Evolutionary conservation across 768 basidiomycete genomes (phyloP), one percentile per base, ranked within the genome.

Genomic region (Leccinum truebloodii): DNA sequence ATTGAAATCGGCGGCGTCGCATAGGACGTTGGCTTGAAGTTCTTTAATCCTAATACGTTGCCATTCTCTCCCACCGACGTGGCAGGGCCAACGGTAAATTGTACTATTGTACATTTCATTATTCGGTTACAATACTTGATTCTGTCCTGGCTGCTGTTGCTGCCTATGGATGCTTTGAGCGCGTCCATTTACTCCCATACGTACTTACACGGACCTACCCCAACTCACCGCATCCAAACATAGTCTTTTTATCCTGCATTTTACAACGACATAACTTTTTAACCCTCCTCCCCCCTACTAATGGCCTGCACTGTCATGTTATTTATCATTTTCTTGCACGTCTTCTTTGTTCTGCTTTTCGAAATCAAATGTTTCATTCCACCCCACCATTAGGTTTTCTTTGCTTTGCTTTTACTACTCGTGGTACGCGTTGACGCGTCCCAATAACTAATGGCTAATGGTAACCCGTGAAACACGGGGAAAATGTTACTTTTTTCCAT

Each of bases 1-100:
- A 82, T 88, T 65, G 82, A 88, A 69, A 80, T 88, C 16, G 75
- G 79, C 14, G 75, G 72, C 16, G 66, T 73, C 39, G 14, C 67
- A 58, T 71, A 57, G 52, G 34, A 41, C 16, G 24, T 12, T 14
- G 2, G 3, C 13, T 24, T 22, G 24, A 48, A 24, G 7, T 6
- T 20, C 16, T n/a, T 16, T 44, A 3, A 53, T 53, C 22, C 34
- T 35, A 54, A 48, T 52, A 18, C 30, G 28, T 52, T 8, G 14
- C 50, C n/a, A 4, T 34, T 30, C 44, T 0, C 46, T 37, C 32
- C 35, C 34, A 44, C 26, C 32, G 41, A 51, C n/a, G 56, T 7
- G 48, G 65, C 52, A 13, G 57, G 54, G 30, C 54, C 66, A 35
- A 64, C 49, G n/a, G 39, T 32, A 35, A 48, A 4, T 54, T 65